These are phyloP conservation scores for Parascedosporium putredinis DNA, from an alignment of 2,329 filamentous ascomycete genomes.

Conservation along the genomic window DNA sequence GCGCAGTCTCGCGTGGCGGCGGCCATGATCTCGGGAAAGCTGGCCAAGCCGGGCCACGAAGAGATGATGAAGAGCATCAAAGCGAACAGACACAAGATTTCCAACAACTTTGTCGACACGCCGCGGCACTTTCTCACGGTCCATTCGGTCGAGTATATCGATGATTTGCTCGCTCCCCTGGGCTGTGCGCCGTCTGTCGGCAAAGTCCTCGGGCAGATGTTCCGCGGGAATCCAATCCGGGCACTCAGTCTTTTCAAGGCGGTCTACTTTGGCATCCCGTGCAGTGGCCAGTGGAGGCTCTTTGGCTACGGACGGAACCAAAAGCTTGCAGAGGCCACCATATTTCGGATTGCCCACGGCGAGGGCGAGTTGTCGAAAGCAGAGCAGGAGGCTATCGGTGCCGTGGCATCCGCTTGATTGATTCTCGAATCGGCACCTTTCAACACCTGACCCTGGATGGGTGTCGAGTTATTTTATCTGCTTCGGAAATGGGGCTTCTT, in stretches of 20 bases:
- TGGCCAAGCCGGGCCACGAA: constrained; percentile 17
- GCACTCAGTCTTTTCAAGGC: constrained; percentile 19
- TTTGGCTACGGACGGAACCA: constrained; percentile 20
- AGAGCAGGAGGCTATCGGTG: constrained; percentile 14
- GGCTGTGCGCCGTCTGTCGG: constrained; percentile 21
- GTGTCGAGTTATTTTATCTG: neutral
- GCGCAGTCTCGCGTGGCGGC: constrained; percentile 24
- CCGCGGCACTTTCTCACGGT: constrained; percentile 20
- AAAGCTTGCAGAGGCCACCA: constrained; percentile 20
- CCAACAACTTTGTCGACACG: constrained; percentile 19
- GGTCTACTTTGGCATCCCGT: constrained; percentile 25
- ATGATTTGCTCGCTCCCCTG: constrained; percentile 21
- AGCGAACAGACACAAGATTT: constrained; percentile 17
- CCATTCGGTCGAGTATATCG: constrained; percentile 20
- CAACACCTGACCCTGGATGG: neutral
- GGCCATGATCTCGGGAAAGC: constrained; percentile 17
- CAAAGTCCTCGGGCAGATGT: constrained; percentile 17
- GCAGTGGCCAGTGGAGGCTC: constrained; percentile 24
- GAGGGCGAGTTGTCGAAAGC: constrained; percentile 16
- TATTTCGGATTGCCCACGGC: constrained; percentile 18
- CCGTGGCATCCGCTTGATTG: neutral
- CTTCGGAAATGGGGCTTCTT: no score
- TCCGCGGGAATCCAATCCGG: constrained; percentile 17
- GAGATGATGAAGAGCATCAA: constrained; percentile 18
- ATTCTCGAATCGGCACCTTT: neutral